Evolutionary conservation across 1,139 yeast species (phyloP), one percentile per base, ranked within the genome.

Genomic region (Hemisphaericaspora subhashii): DNA sequence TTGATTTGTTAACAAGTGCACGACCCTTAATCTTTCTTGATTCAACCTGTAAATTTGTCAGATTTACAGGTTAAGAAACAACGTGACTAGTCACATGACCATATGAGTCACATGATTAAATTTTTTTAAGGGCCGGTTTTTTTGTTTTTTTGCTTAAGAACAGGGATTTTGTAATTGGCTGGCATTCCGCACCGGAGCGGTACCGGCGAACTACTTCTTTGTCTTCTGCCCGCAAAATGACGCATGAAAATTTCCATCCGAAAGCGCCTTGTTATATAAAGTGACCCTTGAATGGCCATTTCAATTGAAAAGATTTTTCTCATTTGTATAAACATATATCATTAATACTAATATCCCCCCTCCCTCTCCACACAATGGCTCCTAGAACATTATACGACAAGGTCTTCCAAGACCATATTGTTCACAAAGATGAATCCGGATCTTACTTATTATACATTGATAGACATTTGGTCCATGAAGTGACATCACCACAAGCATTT

Each of bases 401-500:
- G 75, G 96, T 92, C 57, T 92, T 89, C 61, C 86, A 83, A 48
- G 97, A 86, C 75, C 98, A 92, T 60, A 70, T 90, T 40, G 98
- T 92, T 52, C 92, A 89, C 66, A 72, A 79, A 58, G 96, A 89
- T 55, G 92, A 86, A 38, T 81, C 88, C 25, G 95, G 94, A 27
- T 88, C 96, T 11, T 83, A 77, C 58, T 74, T 92, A 51, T 68
- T 92, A 48, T 92, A 86, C 64, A 90, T 92, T 46, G 98, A 92
- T 66, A 86, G 98, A 66, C 98, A 92, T 63, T 74, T 92, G 53
- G 96, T 92, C 41, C 98, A 92, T 63, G 98, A 92, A 68, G 98
- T 92, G 40, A 92, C 98, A 1, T 89, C 98, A 26, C 98, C 98
- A 24, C 98, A 92, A 66, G 98, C 98, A 8, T 92, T 92, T 59